A percentile compares a stretch with the other conserved stretches of the same genome.
Evolutionary conservation across 2,329 filamentous ascomycete species (phyloP).

Genomic region (Curvularia hawaiiensis): DNA sequence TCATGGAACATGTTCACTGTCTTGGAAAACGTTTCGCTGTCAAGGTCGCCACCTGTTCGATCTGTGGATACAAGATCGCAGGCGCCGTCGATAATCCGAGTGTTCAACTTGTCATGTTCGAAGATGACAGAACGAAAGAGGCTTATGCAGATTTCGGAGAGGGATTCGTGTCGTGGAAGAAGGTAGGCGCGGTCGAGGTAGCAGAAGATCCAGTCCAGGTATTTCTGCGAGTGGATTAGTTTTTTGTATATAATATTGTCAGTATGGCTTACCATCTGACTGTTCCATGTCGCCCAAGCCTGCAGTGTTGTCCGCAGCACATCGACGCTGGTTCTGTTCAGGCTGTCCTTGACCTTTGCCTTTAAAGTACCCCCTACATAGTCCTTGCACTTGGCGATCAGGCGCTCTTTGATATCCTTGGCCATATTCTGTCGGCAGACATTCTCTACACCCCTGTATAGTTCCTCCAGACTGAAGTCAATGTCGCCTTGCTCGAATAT

Average conservation of each 20-base stretch:
- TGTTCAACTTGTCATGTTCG: conserved; percentile 57
- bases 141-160: conserved; percentile 80
- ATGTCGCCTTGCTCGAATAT: conserved; percentile 71
- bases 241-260: not conserved
- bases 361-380: conserved; percentile 66
- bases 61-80: conserved; percentile 78
- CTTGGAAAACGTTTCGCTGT: conserved; percentile 70
- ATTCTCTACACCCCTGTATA: conserved; percentile 92
- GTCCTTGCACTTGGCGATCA: conserved; percentile 68
- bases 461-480: conserved; percentile 74
- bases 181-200: conserved; percentile 92
- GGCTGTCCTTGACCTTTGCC: conserved; percentile 61
- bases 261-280: conserved; percentile 66
- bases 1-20: conserved; percentile 83
- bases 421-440: conserved; percentile 81
- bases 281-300: conserved; percentile 79
- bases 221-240: conserved; percentile 57
- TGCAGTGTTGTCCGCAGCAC: conserved; percentile 64
- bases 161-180: conserved; percentile 73
- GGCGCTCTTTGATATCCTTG: conserved; percentile 67
- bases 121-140: conserved; percentile 73
- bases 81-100: conserved; percentile 68
- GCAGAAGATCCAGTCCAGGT: conserved; percentile 87
- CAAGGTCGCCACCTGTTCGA: conserved; percentile 61
- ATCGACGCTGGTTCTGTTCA: conserved; percentile 64